These are phyloP conservation scores for Lipomyces kockii DNA, from an alignment of 805 yeast species.

Conservation along the genomic window DNA sequence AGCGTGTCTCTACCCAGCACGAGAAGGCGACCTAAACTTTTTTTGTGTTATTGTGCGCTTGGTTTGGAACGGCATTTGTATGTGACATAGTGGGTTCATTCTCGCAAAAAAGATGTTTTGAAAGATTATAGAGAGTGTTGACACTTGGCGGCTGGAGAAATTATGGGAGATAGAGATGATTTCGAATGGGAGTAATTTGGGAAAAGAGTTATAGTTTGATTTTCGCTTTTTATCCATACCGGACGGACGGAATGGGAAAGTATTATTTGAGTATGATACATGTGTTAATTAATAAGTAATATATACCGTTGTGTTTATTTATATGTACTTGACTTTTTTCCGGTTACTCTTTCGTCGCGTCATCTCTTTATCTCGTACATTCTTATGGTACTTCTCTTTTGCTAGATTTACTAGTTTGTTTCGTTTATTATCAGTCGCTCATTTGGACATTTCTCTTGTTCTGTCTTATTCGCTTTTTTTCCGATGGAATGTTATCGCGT, in stretches of 20 bases:
- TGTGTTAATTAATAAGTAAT: not conserved
- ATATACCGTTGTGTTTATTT: slow-evolving; percentile 1
- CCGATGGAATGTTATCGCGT: too few species aligned
- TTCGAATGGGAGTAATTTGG: slow-evolving; percentile 2
- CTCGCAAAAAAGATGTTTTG: not conserved
- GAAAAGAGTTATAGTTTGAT: slow-evolving; percentile 1
- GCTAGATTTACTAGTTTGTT: not conserved
- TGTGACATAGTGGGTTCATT: not conserved
- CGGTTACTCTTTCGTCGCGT: not conserved
- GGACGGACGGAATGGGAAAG: slow-evolving; percentile 1
- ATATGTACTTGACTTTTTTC: not conserved
- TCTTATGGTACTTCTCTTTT: not conserved
- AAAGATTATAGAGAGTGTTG: not conserved
- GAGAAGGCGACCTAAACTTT: slow-evolving; percentile 1
- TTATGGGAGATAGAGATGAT: not conserved
- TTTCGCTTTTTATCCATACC: not conserved
- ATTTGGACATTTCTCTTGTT: too few species aligned
- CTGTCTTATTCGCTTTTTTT: too few species aligned
- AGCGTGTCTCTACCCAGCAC: slow-evolving; percentile 68
- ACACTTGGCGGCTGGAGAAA: not conserved
- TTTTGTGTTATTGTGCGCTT: not conserved
- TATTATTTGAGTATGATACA: not conserved
- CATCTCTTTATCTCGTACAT: not conserved
- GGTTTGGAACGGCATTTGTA: not conserved
- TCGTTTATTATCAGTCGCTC: not conserved